Percentiles rank a stretch among this genome's conserved stretches.
Conservation (phyloP, 2,329 filamentous ascomycete genomes). For the Aspergillus luchuensis region DNA sequence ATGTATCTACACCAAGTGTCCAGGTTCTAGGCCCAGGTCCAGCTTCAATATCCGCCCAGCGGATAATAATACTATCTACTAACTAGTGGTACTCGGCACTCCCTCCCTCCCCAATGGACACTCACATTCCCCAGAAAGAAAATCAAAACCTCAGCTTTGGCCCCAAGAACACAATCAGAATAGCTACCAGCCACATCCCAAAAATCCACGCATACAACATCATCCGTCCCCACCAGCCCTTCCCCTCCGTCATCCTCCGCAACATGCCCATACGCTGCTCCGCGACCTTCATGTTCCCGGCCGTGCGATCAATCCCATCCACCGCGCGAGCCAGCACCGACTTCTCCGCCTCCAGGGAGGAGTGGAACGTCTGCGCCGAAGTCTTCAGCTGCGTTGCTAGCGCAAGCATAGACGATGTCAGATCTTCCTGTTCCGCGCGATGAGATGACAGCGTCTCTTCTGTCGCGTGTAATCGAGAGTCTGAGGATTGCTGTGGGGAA, state of each 20-base stretch:
- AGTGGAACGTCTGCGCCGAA: slow-evolving; percentile 71
- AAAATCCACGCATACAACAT: slow-evolving; percentile 83
- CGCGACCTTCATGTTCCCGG: slow-evolving; percentile 73
- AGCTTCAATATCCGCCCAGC: too few species aligned
- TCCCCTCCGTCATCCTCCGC: slow-evolving; percentile 79
- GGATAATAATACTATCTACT: too few species aligned
- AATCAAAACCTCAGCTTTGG: slow-evolving; percentile 81
- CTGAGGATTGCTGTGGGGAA: slow-evolving; percentile 5
- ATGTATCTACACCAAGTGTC: too few species aligned
- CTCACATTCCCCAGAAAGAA: background rate
- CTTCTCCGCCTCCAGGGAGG: slow-evolving; percentile 72
- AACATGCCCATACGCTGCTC: slow-evolving; percentile 75
- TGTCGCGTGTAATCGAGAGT: slow-evolving; percentile 45
- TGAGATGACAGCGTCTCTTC: slow-evolving; percentile 77
- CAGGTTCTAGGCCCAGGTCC: too few species aligned
- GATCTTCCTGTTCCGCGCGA: slow-evolving; percentile 76
- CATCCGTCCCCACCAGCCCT: slow-evolving; percentile 82
- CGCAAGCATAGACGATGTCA: slow-evolving; percentile 77
- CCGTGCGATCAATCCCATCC: slow-evolving; percentile 75
- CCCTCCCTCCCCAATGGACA: too few species aligned
- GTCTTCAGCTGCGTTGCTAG: slow-evolving; percentile 78
- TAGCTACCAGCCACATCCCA: slow-evolving; percentile 73
- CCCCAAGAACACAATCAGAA: slow-evolving; percentile 79
- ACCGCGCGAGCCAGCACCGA: slow-evolving; percentile 70
- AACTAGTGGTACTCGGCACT: too few species aligned